Evolutionary conservation across 2,329 filamentous ascomycete species (phyloP).

Genomic region (Clonostachys byssicola): DNA sequence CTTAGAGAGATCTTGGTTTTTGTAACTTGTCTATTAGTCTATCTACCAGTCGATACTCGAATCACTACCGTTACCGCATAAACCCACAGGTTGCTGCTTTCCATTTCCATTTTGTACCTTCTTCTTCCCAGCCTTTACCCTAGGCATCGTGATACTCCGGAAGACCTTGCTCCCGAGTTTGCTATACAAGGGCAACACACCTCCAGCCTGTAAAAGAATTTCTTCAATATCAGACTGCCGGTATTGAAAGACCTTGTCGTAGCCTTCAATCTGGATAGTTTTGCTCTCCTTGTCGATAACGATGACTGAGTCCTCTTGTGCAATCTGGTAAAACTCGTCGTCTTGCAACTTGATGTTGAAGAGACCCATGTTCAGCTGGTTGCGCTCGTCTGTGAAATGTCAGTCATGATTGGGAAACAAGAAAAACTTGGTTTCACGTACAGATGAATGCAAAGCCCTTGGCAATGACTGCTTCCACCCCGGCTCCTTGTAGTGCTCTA

Average conservation of each 20-base stretch:
- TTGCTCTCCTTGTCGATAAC: conserved; percentile 7
- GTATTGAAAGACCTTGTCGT: conserved; percentile 2
- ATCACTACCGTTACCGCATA: no score
- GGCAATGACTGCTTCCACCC: conserved; percentile 7
- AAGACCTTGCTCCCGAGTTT: conserved; percentile 6
- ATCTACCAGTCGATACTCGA: no score
- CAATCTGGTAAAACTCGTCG: conserved; percentile 4
- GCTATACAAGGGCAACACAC: conserved; percentile 6
- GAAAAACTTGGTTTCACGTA: background rate
- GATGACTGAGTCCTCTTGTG: conserved; percentile 6
- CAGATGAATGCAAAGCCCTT: conserved; percentile 10
- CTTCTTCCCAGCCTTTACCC: background rate
- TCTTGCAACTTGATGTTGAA: conserved; percentile 7
- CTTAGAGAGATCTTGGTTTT: no score
- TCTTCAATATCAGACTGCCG: conserved; percentile 6
- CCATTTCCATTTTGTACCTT: background rate
- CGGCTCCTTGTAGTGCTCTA: conserved; percentile 5
- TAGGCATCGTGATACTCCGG: conserved; percentile 4
- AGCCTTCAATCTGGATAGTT: conserved; percentile 4
- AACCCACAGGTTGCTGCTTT: no score
- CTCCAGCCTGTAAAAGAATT: conserved; percentile 7
- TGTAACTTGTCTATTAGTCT: no score
- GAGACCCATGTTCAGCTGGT: conserved; percentile 9
- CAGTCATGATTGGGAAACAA: no score
- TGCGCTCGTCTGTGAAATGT: conserved; percentile 5